Conservation (phyloP, 179 eudicot species). For the Spergularia azorica region DNA sequence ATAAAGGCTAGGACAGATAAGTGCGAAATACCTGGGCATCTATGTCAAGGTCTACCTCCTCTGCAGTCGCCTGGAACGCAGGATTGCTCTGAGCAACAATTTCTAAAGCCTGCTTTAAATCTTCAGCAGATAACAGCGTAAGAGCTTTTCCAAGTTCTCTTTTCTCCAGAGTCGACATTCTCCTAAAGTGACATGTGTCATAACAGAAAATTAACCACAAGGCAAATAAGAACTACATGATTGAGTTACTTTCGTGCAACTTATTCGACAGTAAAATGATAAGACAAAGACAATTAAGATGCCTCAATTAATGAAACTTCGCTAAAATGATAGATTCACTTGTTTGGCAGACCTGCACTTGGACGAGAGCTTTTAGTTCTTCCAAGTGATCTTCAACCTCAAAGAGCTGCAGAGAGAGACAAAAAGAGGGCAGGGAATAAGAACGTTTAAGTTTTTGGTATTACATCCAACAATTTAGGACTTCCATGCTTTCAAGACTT, state of each 20-base stretch:
- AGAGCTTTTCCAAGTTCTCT: slow-evolving; percentile 64
- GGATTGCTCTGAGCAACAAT: slow-evolving; percentile 71
- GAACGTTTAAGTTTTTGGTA: neutral
- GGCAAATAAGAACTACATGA: neutral
- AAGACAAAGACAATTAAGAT: slow-evolving; percentile 3
- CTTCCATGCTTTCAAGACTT: neutral
- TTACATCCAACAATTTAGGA: neutral
- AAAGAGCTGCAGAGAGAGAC: slow-evolving; percentile 45
- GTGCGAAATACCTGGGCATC: slow-evolving; percentile 60
- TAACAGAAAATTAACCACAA: neutral
- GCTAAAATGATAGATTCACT: neutral
- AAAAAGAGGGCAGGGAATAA: neutral
- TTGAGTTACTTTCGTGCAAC: neutral
- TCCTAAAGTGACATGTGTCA: slow-evolving; percentile 35
- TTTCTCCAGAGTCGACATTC: slow-evolving; percentile 59
- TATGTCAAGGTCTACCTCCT: slow-evolving; percentile 75
- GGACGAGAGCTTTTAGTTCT: slow-evolving; percentile 56
- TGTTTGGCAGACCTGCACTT: slow-evolving; percentile 62
- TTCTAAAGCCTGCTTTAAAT: slow-evolving; percentile 66
- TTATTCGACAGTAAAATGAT: neutral
- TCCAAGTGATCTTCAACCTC: slow-evolving; percentile 56
- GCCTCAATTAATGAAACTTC: neutral
- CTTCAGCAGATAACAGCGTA: slow-evolving; percentile 54
- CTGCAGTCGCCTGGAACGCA: slow-evolving; percentile 49
- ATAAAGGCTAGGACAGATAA: neutral